Evolutionary conservation across 768 basidiomycete genomes (phyloP).

Genomic region (Pleurotus cornucopiae): DNA sequence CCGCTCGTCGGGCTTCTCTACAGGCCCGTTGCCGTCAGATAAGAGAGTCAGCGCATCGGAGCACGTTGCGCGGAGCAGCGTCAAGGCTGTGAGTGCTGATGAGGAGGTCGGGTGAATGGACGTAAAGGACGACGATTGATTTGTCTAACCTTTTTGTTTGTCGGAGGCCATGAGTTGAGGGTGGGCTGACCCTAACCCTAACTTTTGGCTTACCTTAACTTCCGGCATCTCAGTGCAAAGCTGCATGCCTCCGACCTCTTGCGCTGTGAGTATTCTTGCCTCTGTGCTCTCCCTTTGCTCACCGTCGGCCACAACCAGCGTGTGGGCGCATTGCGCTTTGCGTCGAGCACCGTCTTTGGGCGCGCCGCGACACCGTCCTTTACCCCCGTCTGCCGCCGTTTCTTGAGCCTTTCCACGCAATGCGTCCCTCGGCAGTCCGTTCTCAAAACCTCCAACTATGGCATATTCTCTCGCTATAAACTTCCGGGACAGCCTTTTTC

Average conservation of each 20-base stretch:
- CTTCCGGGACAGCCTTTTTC: neutral
- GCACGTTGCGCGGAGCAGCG: slow-evolving; percentile 32
- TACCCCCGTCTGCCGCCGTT: slow-evolving; percentile 11
- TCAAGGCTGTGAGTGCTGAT: slow-evolving; percentile 28
- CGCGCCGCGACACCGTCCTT: slow-evolving; percentile 2
- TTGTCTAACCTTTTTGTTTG: slow-evolving; percentile 33
- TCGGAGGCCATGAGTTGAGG: slow-evolving; percentile 28
- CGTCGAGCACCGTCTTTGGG: slow-evolving; percentile 11
- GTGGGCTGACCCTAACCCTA: slow-evolving; percentile 14
- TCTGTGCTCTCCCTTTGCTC: neutral
- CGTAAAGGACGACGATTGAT: neutral
- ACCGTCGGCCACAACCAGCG: neutral
- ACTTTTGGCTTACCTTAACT: slow-evolving; percentile 9
- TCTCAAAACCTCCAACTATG: slow-evolving; percentile 3
- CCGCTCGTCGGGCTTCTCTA: slow-evolving; percentile 10
- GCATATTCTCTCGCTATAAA: slow-evolving; percentile 3
- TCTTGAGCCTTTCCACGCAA: slow-evolving; percentile 3
- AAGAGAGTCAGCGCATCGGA: slow-evolving; percentile 29
- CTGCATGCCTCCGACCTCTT: slow-evolving; percentile 1
- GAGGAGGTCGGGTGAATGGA: neutral
- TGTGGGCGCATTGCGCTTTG: slow-evolving; percentile 13
- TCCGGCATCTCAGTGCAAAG: neutral
- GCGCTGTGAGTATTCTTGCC: slow-evolving; percentile 11
- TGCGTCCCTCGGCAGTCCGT: slow-evolving; percentile 10
- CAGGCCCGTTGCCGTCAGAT: neutral